Base-by-base conservation (phyloP, 1,139 yeast genomes). In the Candida anutae region DNA sequence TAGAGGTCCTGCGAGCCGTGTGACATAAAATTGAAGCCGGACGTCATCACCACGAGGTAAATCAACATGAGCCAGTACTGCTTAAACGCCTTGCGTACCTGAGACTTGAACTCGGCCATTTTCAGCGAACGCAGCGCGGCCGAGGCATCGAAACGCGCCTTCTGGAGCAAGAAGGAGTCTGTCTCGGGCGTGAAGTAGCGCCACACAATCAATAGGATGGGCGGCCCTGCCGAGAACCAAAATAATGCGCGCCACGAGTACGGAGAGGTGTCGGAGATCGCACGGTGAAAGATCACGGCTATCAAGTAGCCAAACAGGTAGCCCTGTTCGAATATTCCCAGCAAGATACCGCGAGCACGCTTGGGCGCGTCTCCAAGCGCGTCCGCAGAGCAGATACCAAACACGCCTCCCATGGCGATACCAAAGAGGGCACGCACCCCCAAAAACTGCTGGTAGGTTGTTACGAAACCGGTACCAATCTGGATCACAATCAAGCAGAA, bases 1-100 rank as follows among this genome's bases (percentile, higher is more conserved):
- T 72, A 77, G 47, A 78, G 54, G 53, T 79, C 88, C 49, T 79
- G 85, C 13, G 83, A 75, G 5, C 84, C 85, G 40, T 78, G 87
- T 6, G 83, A 73, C 67, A 69, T 64, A 52, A 77, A 79, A 54
- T 49, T 45, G 46, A 62, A 58, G 17, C 68, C 68, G n/a, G 65
- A 40, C 69, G 62, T 62, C 46, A 62, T 37, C 21, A 62, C 42
- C 22, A 62, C 48, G 33, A 48, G 39, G 40, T 61, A 62, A 24
- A 61, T 33, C 33, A 58, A 46, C 31, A 59, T 47, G 28, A 62
- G 53, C 69, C 69, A 62, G 34, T 62, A 60, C 21, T 50, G 45
- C 27, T 43, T 51, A 20, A 59, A 23, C 10, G 58, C 60, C 25
- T 43, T 44, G 32, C 48, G 50, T 15, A 53, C 55, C 28, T 46